A percentile compares a stretch with the other conserved stretches of the same genome.
Evolutionary conservation across 768 basidiomycete genomes (phyloP).

Genomic region (Tylopilus subfusipes): DNA sequence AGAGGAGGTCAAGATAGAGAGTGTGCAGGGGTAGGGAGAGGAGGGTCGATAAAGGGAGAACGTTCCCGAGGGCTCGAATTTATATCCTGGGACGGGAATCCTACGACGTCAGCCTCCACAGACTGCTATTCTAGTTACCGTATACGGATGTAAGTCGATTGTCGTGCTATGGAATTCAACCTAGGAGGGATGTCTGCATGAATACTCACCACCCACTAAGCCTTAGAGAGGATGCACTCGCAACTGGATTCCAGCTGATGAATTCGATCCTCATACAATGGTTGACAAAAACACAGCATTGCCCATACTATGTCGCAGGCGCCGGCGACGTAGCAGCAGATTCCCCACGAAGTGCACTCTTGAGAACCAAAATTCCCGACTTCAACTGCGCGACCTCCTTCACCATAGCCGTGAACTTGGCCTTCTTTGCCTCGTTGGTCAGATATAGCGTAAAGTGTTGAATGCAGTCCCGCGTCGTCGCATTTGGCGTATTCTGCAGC

Average conservation of each 20-base stretch:
- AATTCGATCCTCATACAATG: constrained; percentile 18
- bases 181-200: constrained; percentile 10
- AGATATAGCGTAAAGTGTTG: constrained; percentile 75
- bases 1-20: constrained; percentile 34
- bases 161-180: constrained; percentile 10
- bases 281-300: constrained; percentile 13
- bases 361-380: constrained; percentile 58
- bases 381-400: constrained; percentile 76
- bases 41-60: constrained; percentile 6
- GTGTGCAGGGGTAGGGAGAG: constrained; percentile 12
- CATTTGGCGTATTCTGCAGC: constrained; percentile 64
- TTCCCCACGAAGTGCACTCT: constrained; percentile 38
- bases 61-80: constrained; percentile 10
- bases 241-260: constrained; percentile 13
- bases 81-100: constrained; percentile 21
- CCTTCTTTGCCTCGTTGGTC: constrained; percentile 65
- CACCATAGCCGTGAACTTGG: constrained; percentile 72
- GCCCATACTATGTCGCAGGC: constrained; percentile 23
- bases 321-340: constrained; percentile 23
- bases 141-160: constrained; percentile 10
- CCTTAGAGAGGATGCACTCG: not conserved
- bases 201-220: constrained; percentile 9
- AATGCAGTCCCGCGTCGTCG: constrained; percentile 77
- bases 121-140: constrained; percentile 19
- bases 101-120: constrained; percentile 27